Evolutionary conservation across 2,329 filamentous ascomycete genomes (phyloP), one percentile per base, ranked within the genome.

Genomic region (Dactylella cylindrospora): DNA sequence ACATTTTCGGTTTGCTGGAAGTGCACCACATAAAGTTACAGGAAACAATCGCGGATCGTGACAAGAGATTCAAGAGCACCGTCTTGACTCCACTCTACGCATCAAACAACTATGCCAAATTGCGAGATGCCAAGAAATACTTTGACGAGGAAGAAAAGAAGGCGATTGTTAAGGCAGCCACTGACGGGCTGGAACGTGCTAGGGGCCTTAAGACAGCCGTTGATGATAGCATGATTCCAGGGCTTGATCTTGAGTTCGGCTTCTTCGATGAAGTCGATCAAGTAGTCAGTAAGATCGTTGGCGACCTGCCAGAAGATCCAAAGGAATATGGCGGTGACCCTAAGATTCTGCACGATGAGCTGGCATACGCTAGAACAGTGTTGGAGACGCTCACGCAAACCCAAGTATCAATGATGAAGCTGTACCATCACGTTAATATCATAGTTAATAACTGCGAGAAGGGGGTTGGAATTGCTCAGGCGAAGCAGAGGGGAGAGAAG

Each of bases 61-160:
- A 69, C 41, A 66, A 65, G 25, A 64, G 65, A 20, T 70, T 65
- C 32, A 66, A 67, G 52, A 67, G 66, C 38, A 70, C 67, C 1
- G 66, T 70, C 19, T 64, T 68, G 15, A 65, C 66, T 6, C 67
- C 68, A 10, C 52, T 70, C 20, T 68, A 68, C 31, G 61, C 54
- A 5, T 61, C 52, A n/a, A 66, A 66, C 29, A 67, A 70, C 20
- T 66, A 68, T n/a, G 53, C 54, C 8, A 68, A 69, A 29, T 50
- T 70, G 50, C 68, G 67, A 45, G 66, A 65, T 19, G 68, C 67
- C 49, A 68, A 69, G 65, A 69, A 68, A 31, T 65, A 69, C 32
- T 70, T 70, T 40, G 67, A 70, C 8, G 67, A 68, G 36, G 67
- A 67, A 13, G 69, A 69, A 46, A 68, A 67, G 65, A 70, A 67